phyloP scores from a whole-genome alignment of 495 filamentous ascomycete species.

The Talaromyces liani region DNA sequence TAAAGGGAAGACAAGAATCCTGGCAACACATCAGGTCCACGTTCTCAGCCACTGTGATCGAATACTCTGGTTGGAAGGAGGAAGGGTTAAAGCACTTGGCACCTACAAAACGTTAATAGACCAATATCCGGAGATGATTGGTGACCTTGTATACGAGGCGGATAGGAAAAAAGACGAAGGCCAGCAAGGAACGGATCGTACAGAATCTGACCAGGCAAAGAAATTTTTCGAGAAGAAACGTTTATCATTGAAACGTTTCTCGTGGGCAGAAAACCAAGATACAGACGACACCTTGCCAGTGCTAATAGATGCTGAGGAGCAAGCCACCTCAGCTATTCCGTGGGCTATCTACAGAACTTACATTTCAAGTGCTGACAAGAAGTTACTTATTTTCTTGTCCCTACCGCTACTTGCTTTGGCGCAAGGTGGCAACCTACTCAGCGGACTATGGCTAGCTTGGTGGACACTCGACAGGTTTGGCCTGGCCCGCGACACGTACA shows the following conservation, averaged over 20 bases:
- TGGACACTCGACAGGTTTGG: neutral
- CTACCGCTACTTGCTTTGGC: neutral
- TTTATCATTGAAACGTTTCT: neutral
- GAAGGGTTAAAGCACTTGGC: constrained; percentile 20
- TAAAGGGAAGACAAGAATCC: constrained; percentile 4
- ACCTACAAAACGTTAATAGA: constrained; percentile 12
- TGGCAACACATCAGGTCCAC: constrained; percentile 16
- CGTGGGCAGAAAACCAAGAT: neutral
- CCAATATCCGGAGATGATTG: constrained; percentile 10
- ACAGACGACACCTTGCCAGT: neutral
- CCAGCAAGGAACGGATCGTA: neutral
- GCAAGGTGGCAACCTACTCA: neutral
- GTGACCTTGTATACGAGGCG: neutral
- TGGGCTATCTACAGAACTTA: neutral
- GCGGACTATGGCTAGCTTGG: neutral
- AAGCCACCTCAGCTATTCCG: neutral
- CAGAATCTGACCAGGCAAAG: neutral
- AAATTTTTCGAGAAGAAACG: neutral
- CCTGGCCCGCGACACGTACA: constrained; percentile 37
- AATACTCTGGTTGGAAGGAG: constrained; percentile 16
- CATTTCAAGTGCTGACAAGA: neutral
- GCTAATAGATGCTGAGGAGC: neutral
- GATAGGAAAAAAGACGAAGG: neutral
- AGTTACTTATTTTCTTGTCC: neutral
- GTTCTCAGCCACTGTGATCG: constrained; percentile 12